Percentiles rank a stretch among this genome's conserved stretches.
Conservation (phyloP, 2,329 filamentous ascomycete genomes). For the Fusarium duplospermum region DNA sequence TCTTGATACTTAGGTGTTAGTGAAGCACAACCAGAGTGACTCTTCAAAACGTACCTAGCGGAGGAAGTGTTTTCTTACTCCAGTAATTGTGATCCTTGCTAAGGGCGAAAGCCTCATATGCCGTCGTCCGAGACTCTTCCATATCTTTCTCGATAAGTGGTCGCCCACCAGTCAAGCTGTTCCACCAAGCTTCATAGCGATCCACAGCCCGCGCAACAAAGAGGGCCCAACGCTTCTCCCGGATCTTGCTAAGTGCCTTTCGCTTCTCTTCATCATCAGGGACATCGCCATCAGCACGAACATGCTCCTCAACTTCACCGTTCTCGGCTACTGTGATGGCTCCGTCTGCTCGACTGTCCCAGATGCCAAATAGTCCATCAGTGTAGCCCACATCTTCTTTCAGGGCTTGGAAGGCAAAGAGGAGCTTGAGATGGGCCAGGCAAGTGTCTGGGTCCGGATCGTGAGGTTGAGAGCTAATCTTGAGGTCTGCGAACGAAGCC, state of each 20-base stretch:
- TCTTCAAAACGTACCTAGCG: constrained; percentile 32
- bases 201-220: constrained; percentile 73
- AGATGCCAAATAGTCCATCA: constrained; percentile 71
- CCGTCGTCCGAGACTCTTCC: neutral
- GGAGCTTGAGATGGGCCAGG: constrained; percentile 70
- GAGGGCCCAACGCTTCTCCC: constrained; percentile 76
- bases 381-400: constrained; percentile 69
- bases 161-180: constrained; percentile 9
- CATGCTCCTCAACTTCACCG: constrained; percentile 24
- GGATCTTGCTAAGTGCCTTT: constrained; percentile 58
- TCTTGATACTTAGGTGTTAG: constrained; percentile 54
- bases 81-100: constrained; percentile 18
- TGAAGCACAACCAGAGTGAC: neutral
- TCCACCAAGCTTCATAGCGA: constrained; percentile 72
- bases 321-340: constrained; percentile 16
- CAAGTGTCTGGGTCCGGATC: constrained; percentile 34
- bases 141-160: constrained; percentile 24
- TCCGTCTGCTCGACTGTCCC: constrained; percentile 54
- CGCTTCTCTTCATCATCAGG: constrained; percentile 41
- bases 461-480: constrained; percentile 12
- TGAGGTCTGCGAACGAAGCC: constrained; percentile 27
- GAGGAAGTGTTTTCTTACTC: constrained; percentile 30
- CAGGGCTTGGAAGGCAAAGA: constrained; percentile 71
- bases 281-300: neutral
- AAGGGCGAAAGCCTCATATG: constrained; percentile 20